Conservation (phyloP, 2,329 filamentous ascomycete species). For the Botrytis aclada region DNA sequence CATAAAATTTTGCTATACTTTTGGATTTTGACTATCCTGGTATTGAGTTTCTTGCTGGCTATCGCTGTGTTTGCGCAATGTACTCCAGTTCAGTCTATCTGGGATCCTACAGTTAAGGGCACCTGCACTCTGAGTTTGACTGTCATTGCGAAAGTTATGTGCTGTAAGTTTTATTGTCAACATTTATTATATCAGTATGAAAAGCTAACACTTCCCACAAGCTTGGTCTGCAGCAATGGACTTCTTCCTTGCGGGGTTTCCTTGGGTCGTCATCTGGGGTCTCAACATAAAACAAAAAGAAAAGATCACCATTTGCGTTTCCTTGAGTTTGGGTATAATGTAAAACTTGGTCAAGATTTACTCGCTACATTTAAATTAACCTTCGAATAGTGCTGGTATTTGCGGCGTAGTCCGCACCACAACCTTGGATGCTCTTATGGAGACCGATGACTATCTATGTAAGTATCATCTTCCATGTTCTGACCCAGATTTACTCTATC, state of each 20-base stretch:
- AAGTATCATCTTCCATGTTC: neutral
- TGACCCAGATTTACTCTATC: neutral
- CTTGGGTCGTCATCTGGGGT: neutral
- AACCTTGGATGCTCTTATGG: neutral
- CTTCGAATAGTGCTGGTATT: neutral
- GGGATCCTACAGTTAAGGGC: neutral
- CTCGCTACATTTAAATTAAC: neutral
- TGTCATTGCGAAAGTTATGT: slow-evolving; percentile 9
- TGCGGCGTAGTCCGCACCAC: slow-evolving; percentile 1
- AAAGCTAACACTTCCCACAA: neutral
- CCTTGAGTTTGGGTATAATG: slow-evolving; percentile 6
- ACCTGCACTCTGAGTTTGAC: slow-evolving; percentile 5
- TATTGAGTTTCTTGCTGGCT: neutral
- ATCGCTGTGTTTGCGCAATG: slow-evolving; percentile 4
- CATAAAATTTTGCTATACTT: slow-evolving; percentile 9
- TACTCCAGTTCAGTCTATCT: slow-evolving; percentile 8
- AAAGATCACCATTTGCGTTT: slow-evolving; percentile 12
- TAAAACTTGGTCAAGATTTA: neutral
- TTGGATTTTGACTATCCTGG: neutral
- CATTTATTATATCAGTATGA: too few relatives aligned
- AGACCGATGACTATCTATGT: slow-evolving; percentile 12
- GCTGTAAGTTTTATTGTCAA: neutral
- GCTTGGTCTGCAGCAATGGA: slow-evolving; percentile 8
- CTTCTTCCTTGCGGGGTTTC: slow-evolving; percentile 12
- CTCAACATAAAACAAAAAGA: slow-evolving; percentile 14